Evolutionary conservation across 2,329 filamentous ascomycete species (phyloP), one percentile per base, ranked within the genome.

Genomic region (Trichoderma koningiopsis): DNA sequence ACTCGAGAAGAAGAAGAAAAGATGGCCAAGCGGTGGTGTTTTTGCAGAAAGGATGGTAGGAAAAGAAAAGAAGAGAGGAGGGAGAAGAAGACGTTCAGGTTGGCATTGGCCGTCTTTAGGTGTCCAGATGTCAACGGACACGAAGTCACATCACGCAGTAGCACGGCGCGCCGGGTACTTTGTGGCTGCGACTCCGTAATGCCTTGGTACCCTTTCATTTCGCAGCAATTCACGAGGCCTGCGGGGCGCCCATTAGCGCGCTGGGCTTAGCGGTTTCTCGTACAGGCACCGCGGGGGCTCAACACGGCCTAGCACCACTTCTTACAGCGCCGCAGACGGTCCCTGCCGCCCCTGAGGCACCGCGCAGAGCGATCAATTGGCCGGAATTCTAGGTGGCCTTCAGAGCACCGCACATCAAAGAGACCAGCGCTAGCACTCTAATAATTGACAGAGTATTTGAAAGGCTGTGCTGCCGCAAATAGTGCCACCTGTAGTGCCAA

Each of bases 71-170:
- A 33, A 40, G 31, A 53, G 22, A 27, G 24, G 49, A 27, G 43
- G 37, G 31, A 37, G 65, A 31, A 43, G 57, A 68, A 68, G 52
- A 60, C 24, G 56, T 53, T 29, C 31, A 22, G 64, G 65, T 57
- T 61, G 49, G 52, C 55, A n/a, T 31, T 31, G 43, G 37, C 49
- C 37, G 40, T 35, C 43, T 35, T 47, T 33, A 68, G 57, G 66
- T 57, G 67, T 63, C 57, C 57, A 37, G 57, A 61, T 61, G 43
- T 68, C 65, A 62, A 62, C 29, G 59, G 40, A 62, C 59, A 68
- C 65, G 65, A 68, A 60, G 65, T 52, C 57, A 40, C 57, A 59
- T 22, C 24, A 22, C 55, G 35, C 33, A 40, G 56, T 31, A 43
- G 62, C 47, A 68, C 64, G 55, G 53, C 43, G 55, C 40, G 14